Percentiles rank a stretch among this genome's conserved stretches.
Conservation (phyloP, 495 filamentous ascomycete genomes). For the Rostrohypoxylon terebratum region DNA sequence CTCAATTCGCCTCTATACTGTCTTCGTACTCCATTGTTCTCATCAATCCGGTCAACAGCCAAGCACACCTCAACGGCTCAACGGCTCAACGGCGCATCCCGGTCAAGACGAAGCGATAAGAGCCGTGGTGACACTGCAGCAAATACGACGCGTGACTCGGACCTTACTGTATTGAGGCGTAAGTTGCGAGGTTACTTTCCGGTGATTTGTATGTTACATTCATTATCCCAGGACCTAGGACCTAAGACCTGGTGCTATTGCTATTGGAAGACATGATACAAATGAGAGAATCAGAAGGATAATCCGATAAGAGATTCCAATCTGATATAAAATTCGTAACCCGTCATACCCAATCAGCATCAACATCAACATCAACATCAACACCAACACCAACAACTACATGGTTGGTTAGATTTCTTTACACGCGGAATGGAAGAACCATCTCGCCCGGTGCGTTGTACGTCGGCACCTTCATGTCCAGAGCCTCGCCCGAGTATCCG, state of each 20-base stretch:
- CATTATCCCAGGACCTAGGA: slow-evolving; percentile 22
- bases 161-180: neutral
- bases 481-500: slow-evolving; percentile 76
- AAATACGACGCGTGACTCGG: neutral
- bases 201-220: slow-evolving; percentile 22
- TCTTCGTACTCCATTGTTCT: neutral
- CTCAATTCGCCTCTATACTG: too few species aligned
- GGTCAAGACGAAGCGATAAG: neutral
- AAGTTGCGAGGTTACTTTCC: neutral
- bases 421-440: slow-evolving; percentile 48
- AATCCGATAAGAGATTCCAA: slow-evolving; percentile 7
- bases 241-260: too few species aligned
- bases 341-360: slow-evolving; percentile 5
- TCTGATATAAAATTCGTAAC: slow-evolving; percentile 21
- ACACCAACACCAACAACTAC: neutral
- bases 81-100: neutral
- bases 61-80: neutral
- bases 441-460: slow-evolving; percentile 70
- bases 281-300: slow-evolving; percentile 7
- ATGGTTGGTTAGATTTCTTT: slow-evolving; percentile 2
- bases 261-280: slow-evolving; percentile 9
- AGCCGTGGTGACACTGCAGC: neutral
- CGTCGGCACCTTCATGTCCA: slow-evolving; percentile 79
- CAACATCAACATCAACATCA: slow-evolving; percentile 2
- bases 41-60: neutral